phyloP scores from a whole-genome alignment of 2,329 filamentous ascomycete genomes.

The Ceratocystis destructans region DNA sequence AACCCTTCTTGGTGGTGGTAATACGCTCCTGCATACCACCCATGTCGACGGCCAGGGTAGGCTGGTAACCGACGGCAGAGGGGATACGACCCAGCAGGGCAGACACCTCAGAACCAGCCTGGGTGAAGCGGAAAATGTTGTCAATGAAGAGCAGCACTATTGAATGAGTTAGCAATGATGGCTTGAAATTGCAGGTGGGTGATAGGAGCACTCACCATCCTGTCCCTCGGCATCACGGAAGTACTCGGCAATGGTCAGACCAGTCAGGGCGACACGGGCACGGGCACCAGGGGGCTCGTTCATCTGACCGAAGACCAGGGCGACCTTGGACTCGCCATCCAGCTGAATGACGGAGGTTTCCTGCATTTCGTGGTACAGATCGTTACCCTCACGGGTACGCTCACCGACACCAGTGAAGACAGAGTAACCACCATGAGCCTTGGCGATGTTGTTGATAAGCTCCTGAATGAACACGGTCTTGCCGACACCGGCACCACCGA shows the following conservation, averaged over 20 bases:
- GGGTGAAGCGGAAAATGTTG: conserved; percentile 99
- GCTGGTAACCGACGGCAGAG: conserved; percentile 99
- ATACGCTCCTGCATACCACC: conserved; percentile 99
- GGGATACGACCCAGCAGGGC: conserved; percentile 98
- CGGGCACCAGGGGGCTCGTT: conserved; percentile 99
- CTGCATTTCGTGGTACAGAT: conserved; percentile 99
- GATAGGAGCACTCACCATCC: conserved; percentile 49
- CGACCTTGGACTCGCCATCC: conserved; percentile 98
- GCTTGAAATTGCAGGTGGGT: neutral
- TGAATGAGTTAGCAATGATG: neutral
- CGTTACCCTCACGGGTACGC: conserved; percentile 99
- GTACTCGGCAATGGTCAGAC: conserved; percentile 66
- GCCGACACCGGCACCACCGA: conserved; percentile 99
- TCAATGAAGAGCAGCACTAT: conserved; percentile 96
- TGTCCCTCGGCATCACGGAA: conserved; percentile 68
- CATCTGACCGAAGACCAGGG: conserved; percentile 99
- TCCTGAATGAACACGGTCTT: conserved; percentile 99
- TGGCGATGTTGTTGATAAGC: conserved; percentile 99
- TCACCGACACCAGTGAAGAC: conserved; percentile 99
- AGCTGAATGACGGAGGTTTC: conserved; percentile 99
- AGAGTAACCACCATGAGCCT: conserved; percentile 99
- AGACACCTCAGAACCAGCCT: conserved; percentile 99
- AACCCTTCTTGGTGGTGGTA: conserved; percentile 98
- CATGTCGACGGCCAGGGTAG: conserved; percentile 97
- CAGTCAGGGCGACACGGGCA: conserved; percentile 98